Percentiles rank a stretch among this genome's conserved stretches.
Evolutionary conservation across 2,329 filamentous ascomycete genomes (phyloP).

Genomic region (Cadophora sp.): DNA sequence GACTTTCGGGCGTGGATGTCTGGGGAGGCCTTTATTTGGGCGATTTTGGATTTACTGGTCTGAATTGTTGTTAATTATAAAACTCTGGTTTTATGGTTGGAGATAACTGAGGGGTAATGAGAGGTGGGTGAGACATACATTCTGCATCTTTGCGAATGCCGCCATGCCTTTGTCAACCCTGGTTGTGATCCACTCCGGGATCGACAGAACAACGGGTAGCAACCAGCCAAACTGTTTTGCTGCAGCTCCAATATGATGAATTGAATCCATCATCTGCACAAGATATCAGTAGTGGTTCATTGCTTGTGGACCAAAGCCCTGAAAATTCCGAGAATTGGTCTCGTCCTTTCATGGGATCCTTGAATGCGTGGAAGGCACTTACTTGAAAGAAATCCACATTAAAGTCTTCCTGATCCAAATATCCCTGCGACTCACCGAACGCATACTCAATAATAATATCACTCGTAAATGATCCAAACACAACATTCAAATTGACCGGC

Average conservation of each 20-base stretch:
- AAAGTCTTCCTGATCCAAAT: conserved; percentile 7
- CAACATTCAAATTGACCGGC: not conserved
- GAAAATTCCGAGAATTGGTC: no score
- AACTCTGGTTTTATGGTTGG: no score
- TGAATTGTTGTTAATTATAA: not conserved
- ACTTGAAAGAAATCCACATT: not conserved
- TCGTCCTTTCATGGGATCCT: no score
- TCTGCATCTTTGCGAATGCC: conserved; percentile 15
- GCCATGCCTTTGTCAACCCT: conserved; percentile 13
- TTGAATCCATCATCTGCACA: not conserved
- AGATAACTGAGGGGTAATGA: no score
- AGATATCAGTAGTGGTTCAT: no score
- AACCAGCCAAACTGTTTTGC: conserved; percentile 17
- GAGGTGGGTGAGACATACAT: not conserved
- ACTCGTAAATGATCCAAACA: conserved; percentile 5
- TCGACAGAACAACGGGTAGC: conserved; percentile 3
- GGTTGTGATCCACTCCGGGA: conserved; percentile 13
- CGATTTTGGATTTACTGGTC: conserved; percentile 5
- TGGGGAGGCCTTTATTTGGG: not conserved
- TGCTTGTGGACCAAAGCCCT: no score
- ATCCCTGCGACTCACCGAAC: conserved; percentile 29
- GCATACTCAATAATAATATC: conserved; percentile 17
- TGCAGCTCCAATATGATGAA: conserved; percentile 10
- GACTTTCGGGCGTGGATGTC: not conserved
- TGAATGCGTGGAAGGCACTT: no score